These are phyloP conservation scores for Lagerstroemia speciosa DNA, from an alignment of 345 rosid genomes.

Conservation along the genomic window DNA sequence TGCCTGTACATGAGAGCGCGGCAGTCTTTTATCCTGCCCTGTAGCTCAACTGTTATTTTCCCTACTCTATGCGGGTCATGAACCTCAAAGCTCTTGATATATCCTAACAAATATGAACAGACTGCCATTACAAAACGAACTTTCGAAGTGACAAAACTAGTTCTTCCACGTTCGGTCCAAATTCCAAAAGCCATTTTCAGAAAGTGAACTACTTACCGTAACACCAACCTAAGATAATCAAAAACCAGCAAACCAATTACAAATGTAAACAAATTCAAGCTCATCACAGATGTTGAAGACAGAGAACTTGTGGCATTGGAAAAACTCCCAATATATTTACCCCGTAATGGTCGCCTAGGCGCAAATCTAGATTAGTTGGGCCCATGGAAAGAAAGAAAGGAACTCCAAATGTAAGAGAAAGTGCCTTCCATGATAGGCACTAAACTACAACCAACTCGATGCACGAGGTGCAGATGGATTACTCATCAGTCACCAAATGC, in stretches of 20 bases:
- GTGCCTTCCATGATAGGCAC: not conserved
- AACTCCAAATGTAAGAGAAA: not conserved
- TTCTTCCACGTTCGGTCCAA: not conserved
- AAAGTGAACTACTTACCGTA: not conserved
- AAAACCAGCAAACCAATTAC: too few relatives aligned
- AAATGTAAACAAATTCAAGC: too few relatives aligned
- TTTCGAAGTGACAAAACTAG: not conserved
- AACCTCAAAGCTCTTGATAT: conserved; percentile 60
- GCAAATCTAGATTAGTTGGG: too few relatives aligned
- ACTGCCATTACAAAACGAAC: not conserved
- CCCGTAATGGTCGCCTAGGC: too few relatives aligned
- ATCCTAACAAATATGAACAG: conserved; percentile 33
- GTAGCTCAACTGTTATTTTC: conserved; percentile 69
- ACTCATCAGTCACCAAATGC: not conserved
- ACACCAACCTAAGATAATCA: not conserved
- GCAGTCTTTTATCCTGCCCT: conserved; percentile 82
- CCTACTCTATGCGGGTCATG: conserved; percentile 85
- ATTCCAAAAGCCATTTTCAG: not conserved
- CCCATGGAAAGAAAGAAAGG: too few relatives aligned
- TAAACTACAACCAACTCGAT: not conserved
- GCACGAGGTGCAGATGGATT: not conserved
- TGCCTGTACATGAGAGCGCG: conserved; percentile 78
- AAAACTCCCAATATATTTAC: too few relatives aligned
- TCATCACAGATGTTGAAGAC: too few relatives aligned
- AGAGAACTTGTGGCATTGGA: too few relatives aligned